Evolutionary conservation across 169 alveolate genomes (phyloP), one percentile per base, ranked within the genome.

Genomic region (Amoebophrya sp.): DNA sequence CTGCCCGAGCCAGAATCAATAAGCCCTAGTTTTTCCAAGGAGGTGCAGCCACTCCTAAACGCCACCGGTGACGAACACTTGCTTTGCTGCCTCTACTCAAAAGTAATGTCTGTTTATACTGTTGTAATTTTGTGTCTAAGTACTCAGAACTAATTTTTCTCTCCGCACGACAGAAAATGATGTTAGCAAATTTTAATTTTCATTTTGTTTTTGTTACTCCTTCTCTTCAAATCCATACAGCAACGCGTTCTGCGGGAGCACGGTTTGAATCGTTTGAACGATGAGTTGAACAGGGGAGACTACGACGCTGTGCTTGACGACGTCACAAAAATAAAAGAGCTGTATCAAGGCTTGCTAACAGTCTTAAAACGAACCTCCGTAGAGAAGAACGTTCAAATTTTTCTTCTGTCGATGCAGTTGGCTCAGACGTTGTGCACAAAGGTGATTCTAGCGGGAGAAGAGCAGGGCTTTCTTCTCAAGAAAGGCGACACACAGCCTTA

Each of bases 211-310:
- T n/a, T n/a, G n/a, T n/a, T n/a, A n/a, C n/a, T n/a, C n/a, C n/a
- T n/a, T n/a, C n/a, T n/a, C n/a, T n/a, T n/a, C n/a, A n/a, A n/a
- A n/a, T n/a, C n/a, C n/a, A n/a, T n/a, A n/a, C n/a, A 65, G 83
- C 83, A 65, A 18, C 83, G 83, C 39, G 83, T 65, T 10, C 83
- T 65, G 83, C 83, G 83, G 38, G 83, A 65, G 83, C 83, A 65
- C 33, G 83, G 83, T 10, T 36, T 65, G 36, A 65, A 29, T 29
- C 12, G 83, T 29, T 26, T 65, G 26, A 65, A 1, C 33, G 83
- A 65, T 10, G 83, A 65, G 2, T 26, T 65, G 83, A 65, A 65
- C 83, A 36, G 83, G 38, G 83, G 33, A 10, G 36, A 6, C 33
- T 6, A 65, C 83, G 83, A 65, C 33, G 2, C 33, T 1, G 18